Evolutionary conservation across 805 yeast species (phyloP).

Genomic region (Zygosaccharomyces pseudorouxii): DNA sequence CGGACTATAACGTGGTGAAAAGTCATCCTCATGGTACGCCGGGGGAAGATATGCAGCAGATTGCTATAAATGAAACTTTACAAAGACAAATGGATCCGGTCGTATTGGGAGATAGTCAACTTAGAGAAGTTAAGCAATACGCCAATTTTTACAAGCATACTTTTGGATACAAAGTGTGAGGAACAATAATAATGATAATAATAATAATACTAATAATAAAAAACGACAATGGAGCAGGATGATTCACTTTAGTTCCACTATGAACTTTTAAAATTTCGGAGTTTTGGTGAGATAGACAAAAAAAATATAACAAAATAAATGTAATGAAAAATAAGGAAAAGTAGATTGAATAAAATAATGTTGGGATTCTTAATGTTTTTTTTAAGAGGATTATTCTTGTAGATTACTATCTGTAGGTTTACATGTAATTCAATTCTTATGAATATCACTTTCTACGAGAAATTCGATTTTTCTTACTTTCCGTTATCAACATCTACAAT

Average conservation of each 20-base stretch:
- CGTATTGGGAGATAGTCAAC: constrained; percentile 22
- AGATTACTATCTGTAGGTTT: not conserved
- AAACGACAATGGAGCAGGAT: not conserved
- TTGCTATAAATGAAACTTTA: constrained; percentile 9
- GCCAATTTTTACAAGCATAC: constrained; percentile 29
- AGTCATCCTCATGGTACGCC: not conserved
- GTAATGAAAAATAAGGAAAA: not conserved
- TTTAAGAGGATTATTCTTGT: not conserved
- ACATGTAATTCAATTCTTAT: not conserved
- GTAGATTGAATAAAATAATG: not conserved
- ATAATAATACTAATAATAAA: too few species aligned
- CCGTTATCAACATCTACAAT: not conserved
- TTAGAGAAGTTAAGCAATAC: constrained; percentile 31
- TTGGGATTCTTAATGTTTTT: not conserved
- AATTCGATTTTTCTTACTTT: not conserved
- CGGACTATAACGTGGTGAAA: constrained; percentile 3
- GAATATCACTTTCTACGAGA: not conserved
- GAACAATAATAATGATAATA: too few species aligned
- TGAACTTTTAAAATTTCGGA: constrained; percentile 3
- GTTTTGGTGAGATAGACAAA: constrained; percentile 2
- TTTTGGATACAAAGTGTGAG: constrained; percentile 9
- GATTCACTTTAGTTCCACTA: not conserved
- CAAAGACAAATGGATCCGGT: constrained; percentile 17
- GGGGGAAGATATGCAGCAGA: not conserved
- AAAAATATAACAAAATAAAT: not conserved